These are phyloP conservation scores for Staphylotrichum tortipilum DNA, from an alignment of 495 filamentous ascomycete genomes.

Conservation along the genomic window DNA sequence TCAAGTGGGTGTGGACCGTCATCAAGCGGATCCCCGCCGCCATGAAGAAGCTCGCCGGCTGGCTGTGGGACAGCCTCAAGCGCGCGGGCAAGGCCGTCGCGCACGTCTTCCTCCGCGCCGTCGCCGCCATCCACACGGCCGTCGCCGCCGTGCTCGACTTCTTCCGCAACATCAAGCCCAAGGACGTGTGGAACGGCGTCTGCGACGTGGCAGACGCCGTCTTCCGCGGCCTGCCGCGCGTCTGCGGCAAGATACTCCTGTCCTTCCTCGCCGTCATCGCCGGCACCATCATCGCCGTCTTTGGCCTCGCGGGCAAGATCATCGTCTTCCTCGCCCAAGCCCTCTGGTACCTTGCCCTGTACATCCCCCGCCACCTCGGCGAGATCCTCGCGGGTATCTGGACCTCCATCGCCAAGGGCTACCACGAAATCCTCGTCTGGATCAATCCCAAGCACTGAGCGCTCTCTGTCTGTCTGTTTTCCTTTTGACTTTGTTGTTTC, in stretches of 20 bases:
- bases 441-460: conserved; percentile 33
- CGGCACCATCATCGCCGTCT: conserved; percentile 20
- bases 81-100: conserved; percentile 20
- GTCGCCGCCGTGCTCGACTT: conserved; percentile 26
- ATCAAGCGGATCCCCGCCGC: conserved; percentile 26
- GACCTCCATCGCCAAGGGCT: conserved; percentile 25
- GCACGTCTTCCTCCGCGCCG: conserved; percentile 17
- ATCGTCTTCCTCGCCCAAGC: conserved; percentile 19
- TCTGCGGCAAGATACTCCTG: conserved; percentile 19
- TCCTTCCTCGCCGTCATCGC: conserved; percentile 16
- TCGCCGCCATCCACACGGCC: conserved; percentile 31
- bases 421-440: conserved; percentile 33
- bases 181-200: conserved; percentile 32
- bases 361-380: conserved; percentile 28
- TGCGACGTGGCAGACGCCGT: conserved; percentile 21
- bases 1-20: conserved; percentile 11
- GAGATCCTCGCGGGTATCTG: conserved; percentile 25
- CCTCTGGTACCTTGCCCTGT: conserved; percentile 23
- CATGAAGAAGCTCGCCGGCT: conserved; percentile 18
- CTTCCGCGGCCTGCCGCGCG: conserved; percentile 26
- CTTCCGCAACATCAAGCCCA: conserved; percentile 31
- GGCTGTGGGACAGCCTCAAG: conserved; percentile 28
- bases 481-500: too few species aligned
- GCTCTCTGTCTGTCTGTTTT: neutral
- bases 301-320: conserved; percentile 24